A percentile compares a stretch with the other conserved stretches of the same genome.
These are phyloP conservation scores for Daldinia vernicosa DNA, from an alignment of 495 filamentous ascomycete species.

Conservation along the genomic window DNA sequence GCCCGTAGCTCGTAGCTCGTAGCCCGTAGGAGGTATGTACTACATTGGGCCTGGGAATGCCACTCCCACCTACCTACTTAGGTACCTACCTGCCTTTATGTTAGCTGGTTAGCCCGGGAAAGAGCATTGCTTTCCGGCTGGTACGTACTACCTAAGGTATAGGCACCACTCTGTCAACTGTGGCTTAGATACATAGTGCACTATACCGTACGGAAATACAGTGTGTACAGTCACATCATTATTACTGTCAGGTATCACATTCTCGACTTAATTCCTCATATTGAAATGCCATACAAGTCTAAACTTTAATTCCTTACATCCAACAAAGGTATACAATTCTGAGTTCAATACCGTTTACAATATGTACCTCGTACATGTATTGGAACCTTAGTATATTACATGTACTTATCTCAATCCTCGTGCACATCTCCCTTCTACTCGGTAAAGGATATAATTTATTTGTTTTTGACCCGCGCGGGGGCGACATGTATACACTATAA, in stretches of 20 bases:
- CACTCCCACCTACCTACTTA: neutral
- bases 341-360: too few species aligned
- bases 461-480: too few species aligned
- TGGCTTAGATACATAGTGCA: slow-evolving; percentile 16
- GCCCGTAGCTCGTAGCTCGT: neutral
- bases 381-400: neutral
- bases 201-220: neutral
- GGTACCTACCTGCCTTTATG: neutral
- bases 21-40: neutral
- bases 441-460: neutral
- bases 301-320: too few species aligned
- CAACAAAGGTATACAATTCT: too few species aligned
- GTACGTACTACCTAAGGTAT: too few species aligned
- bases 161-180: slow-evolving; percentile 20
- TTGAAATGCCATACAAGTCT: too few species aligned
- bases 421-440: neutral
- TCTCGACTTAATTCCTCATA: too few species aligned
- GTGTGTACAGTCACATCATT: neutral
- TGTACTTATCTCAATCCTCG: neutral
- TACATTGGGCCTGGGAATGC: neutral
- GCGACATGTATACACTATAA: too few species aligned
- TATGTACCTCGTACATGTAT: neutral
- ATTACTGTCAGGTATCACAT: too few species aligned
- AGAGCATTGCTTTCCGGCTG: neutral
- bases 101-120: neutral